Percentiles rank a stretch among this genome's conserved stretches.
These are phyloP conservation scores for Eragrostis tef DNA, from an alignment of 202 grass and related monocot genomes.

Conservation along the genomic window DNA sequence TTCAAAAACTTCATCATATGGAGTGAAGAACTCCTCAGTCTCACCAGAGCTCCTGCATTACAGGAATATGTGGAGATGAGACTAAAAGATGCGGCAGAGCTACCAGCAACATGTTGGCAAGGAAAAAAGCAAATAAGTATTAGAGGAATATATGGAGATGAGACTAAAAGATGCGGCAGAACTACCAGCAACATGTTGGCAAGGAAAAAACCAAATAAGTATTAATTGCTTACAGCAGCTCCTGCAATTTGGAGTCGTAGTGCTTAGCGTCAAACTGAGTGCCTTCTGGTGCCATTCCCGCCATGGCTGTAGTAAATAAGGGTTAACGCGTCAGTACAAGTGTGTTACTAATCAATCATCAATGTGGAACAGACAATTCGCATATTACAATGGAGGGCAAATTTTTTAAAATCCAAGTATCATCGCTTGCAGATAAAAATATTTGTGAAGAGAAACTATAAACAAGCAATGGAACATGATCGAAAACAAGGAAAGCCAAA, in stretches of 20 bases:
- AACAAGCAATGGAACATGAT: background rate
- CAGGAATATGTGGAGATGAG: background rate
- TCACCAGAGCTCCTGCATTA: constrained; percentile 59
- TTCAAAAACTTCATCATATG: constrained; percentile 80
- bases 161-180: no score
- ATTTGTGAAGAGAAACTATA: background rate
- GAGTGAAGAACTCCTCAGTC: constrained; percentile 84
- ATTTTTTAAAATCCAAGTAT: background rate
- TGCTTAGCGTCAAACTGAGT: constrained; percentile 81
- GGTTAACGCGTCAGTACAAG: background rate
- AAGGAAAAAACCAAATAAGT: background rate
- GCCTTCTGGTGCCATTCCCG: constrained; percentile 68
- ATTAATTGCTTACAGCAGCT: constrained; percentile 58
- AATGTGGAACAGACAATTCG: background rate
- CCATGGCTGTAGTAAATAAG: constrained; percentile 58
- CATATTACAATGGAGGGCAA: background rate
- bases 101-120: no score
- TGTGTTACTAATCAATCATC: background rate
- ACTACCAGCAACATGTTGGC: no score
- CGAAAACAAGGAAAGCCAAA: background rate
- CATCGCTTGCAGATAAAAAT: background rate
- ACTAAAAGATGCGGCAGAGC: no score
- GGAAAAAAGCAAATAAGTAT: background rate
- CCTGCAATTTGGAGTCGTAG: constrained; percentile 87
- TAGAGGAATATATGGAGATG: background rate